Conservation (phyloP, 140 eudicot species). For the Flaveria floridana region DNA sequence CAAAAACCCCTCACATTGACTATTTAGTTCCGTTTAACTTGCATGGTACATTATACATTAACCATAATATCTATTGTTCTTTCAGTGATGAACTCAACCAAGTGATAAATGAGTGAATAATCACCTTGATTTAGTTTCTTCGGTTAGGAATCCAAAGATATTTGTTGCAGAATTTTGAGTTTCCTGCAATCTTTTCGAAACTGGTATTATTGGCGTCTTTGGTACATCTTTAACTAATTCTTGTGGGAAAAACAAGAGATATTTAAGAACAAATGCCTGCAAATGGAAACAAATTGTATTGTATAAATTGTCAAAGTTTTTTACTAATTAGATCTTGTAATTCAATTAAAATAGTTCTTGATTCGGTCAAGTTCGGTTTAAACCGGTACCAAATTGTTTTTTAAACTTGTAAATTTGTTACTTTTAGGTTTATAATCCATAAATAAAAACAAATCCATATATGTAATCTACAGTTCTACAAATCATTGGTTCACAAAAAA, state of each 20-base stretch:
- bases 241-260: conserved; percentile 65
- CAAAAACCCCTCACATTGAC: neutral
- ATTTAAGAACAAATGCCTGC: conserved; percentile 94
- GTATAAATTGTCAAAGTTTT: conserved; percentile 11
- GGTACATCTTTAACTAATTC: conserved; percentile 41
- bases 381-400: neutral
- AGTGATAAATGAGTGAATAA: conserved; percentile 25
- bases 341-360: neutral
- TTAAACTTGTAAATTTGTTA: neutral
- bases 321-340: conserved; percentile 2
- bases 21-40: neutral
- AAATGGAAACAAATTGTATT: conserved; percentile 25
- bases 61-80: neutral
- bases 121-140: conserved; percentile 74
- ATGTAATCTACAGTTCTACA: conserved; percentile 3
- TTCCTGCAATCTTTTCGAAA: conserved; percentile 40
- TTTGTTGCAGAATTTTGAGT: conserved; percentile 47
- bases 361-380: conserved; percentile 6
- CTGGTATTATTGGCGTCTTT: conserved; percentile 29
- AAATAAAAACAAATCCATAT: neutral
- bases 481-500: conserved; percentile 8
- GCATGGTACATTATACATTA: neutral
- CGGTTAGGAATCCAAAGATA: conserved; percentile 62
- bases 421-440: neutral
- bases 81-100: conserved; percentile 11